Base-by-base conservation (phyloP, 164 flowering plant species). In the Liriodendron chinense region DNA sequence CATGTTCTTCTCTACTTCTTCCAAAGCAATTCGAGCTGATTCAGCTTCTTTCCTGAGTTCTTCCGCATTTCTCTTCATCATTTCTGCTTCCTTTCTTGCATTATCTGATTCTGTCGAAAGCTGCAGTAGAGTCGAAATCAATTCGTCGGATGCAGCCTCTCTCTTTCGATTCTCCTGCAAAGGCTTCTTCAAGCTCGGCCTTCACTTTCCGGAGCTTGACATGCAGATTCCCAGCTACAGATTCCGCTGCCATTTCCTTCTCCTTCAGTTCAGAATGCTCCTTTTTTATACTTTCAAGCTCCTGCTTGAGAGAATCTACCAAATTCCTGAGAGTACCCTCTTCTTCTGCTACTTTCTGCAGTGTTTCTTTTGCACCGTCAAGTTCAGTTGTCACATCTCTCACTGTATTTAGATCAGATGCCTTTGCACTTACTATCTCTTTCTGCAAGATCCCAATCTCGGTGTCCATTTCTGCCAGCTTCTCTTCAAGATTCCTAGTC, bases 341-440 rank as follows among this genome's bases (percentile, higher is more conserved):
- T 83, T 94, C 98, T 80, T 91, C 98, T 21, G 86, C 91, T 0
- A 92, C 88, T 79, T 87, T 94, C 21, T 87, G 92, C 65, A 96
- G 78, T 9, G 90, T 80, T 53, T 82, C 92, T 81, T 92, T 96
- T 49, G 97, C 96, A 86, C 73, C 90, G 80, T 91, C 93, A 65
- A 96, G 87, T 79, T 92, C 93, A 16, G 77, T 80, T 16, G 94
- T 89, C 47, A 92, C 88, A 68, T 62, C 82, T 82, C 47, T 84
- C 57, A 88, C 89, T 71, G 92, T 85, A 71, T 89, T 94, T 64
- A 94, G 68, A 79, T 94, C 96, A 61, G 88, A 85, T 79, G 89
- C 86, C 80, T 80, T 87, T 0, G 82, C 86, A 81, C 74, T 83
- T 65, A 87, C 89, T 79, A 91, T 83, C 79, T 91, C 86, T 78